Evolutionary conservation across 495 filamentous ascomycete species (phyloP), one percentile per base, ranked within the genome.

Genomic region (Aspergillus cavernicola): DNA sequence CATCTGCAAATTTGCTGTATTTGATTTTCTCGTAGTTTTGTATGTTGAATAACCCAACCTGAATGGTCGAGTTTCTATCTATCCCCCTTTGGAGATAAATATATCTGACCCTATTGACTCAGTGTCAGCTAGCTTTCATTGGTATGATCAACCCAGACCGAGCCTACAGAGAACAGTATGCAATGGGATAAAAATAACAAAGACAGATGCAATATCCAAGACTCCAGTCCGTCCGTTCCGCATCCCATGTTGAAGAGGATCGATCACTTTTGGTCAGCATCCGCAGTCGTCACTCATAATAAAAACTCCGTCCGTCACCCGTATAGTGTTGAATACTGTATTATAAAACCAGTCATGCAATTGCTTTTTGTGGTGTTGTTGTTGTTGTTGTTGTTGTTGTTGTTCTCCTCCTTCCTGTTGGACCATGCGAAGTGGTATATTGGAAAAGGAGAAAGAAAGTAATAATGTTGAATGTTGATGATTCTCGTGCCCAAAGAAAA

Each of bases 391-490:
- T n/a, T n/a, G n/a, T 50, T 54, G 26, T 31, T 46, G 36, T 19
- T 22, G 4, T 19, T 33, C 28, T 24, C 29, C n/a, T n/a, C n/a
- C n/a, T n/a, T n/a, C n/a, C n/a, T n/a, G n/a, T n/a, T n/a, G n/a
- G n/a, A n/a, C n/a, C n/a, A n/a, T n/a, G n/a, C n/a, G n/a, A n/a
- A n/a, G n/a, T n/a, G n/a, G n/a, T n/a, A n/a, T 6, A 20, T 20
- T 33, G 13, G 50, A 35, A 58, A 51, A 26, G 22, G 33, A 50
- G 42, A 38, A 57, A 67, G 31, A 33, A 33, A 33, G 31, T 66
- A 50, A n/a, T n/a, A n/a, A 67, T 70, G 70, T 72, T 72, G 67
- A 71, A 70, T 67, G 63, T 61, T 59, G 36, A 39, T 50, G 35
- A 52, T 57, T 58, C 51, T 62, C 56, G 49, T 56, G 47, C 53